Evolutionary conservation across 1,284 basidiomycete genomes (phyloP), one percentile per base, ranked within the genome.

Genomic region (Violaceomyces palustris): DNA sequence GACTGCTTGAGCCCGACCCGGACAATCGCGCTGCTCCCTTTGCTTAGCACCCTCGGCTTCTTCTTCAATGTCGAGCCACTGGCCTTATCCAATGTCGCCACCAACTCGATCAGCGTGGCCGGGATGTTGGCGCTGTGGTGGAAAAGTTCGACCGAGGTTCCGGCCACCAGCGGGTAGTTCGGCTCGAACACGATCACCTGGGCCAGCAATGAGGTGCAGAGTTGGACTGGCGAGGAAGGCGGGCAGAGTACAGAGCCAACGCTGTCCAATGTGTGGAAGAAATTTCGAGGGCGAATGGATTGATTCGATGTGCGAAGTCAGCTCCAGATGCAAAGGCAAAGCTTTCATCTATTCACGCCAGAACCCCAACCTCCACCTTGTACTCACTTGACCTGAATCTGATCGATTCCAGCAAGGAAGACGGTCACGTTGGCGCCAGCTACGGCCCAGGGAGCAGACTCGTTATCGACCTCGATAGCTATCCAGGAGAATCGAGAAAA

Each of bases 161-260:
- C 94, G 0, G 83, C 79, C 14, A 86, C 88, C 57, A 99, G 86
- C 0, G 94, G 94, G 30, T 88, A 81, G 49, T 86, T 81, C 6
- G 92, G 82, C 71, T 97, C 92, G 71, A 99, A 98, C 2, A 96
- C 82, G 40, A 99, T 86, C 56, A 99, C 83, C 54, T 90, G 83
- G 1, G 90, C 90, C 1, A 79, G 81, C 73, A 97, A 93, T 5
- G 78, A 76, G 1, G 81, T 82, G 1, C 83, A 85, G 14, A 97
- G 78, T 2, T 86, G 86, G 8, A 93, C 83, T 4, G 74, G 76
- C 3, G 77, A 77, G 1, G 45, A 33, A 0, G 81, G 81, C 1
- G 87, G 82, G 69, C 93, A 97, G 1, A 99, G 79, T 3, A 98
- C 87, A 27, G 82, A 87, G 15, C 93, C 93, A 45, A 97, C 86